Percentiles rank a stretch among this genome's conserved stretches.
These are phyloP conservation scores for Trifolium subterraneum DNA, from an alignment of 306 rosid genomes.

Conservation along the genomic window DNA sequence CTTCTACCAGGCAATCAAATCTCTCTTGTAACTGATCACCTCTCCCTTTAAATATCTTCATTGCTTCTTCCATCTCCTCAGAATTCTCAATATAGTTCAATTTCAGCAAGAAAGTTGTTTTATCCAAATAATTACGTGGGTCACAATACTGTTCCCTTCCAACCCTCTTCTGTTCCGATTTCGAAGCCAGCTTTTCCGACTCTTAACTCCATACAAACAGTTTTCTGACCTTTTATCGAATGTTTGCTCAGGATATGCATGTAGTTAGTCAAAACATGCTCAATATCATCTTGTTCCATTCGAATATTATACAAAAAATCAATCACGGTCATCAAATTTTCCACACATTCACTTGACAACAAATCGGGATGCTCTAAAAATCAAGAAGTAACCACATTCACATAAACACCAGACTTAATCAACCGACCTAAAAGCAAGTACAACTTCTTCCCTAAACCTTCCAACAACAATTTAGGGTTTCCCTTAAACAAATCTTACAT, in stretches of 20 bases:
- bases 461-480: slow-evolving; percentile 60
- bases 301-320: slow-evolving; percentile 60
- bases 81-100: slow-evolving; percentile 79
- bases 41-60: slow-evolving; percentile 68
- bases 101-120: slow-evolving; percentile 66
- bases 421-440: slow-evolving; percentile 55
- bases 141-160: slow-evolving; percentile 30
- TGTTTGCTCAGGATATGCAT: slow-evolving; percentile 51
- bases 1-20: slow-evolving; percentile 76
- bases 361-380: slow-evolving; percentile 60
- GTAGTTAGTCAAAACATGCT: slow-evolving; percentile 49
- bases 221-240: slow-evolving; percentile 62
- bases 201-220: slow-evolving; percentile 61
- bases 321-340: slow-evolving; percentile 57
- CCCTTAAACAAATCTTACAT: slow-evolving; percentile 58
- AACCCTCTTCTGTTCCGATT: slow-evolving; percentile 40
- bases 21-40: slow-evolving; percentile 87
- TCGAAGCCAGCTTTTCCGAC: slow-evolving; percentile 59
- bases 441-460: slow-evolving; percentile 67
- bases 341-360: slow-evolving; percentile 48
- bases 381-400: slow-evolving; percentile 49
- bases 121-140: slow-evolving; percentile 53
- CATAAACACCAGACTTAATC: slow-evolving; percentile 59
- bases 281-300: slow-evolving; percentile 64
- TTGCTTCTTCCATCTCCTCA: slow-evolving; percentile 80